These are phyloP conservation scores for Salix purpurea DNA, from an alignment of 345 rosid species.

Conservation along the genomic window DNA sequence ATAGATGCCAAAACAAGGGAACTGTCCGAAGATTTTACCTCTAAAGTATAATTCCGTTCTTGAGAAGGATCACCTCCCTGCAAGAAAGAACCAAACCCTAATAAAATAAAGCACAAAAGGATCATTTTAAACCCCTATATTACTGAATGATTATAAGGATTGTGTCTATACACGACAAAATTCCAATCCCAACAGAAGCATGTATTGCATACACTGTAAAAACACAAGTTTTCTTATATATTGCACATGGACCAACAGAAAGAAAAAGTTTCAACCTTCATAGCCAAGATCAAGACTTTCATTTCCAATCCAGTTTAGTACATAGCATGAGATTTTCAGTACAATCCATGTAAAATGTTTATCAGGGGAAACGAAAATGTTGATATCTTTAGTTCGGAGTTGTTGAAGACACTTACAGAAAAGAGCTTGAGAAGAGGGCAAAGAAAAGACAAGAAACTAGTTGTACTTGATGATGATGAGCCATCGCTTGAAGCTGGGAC, in stretches of 20 bases:
- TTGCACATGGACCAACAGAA: not conserved
- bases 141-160: not conserved
- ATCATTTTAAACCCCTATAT: not conserved
- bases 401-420: slow-evolving; percentile 38
- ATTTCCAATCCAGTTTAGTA: not conserved
- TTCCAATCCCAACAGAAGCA: too few species aligned
- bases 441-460: slow-evolving; percentile 69
- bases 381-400: not conserved
- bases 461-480: slow-evolving; percentile 11
- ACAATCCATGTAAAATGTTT: not conserved
- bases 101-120: not conserved
- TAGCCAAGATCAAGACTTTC: not conserved
- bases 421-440: slow-evolving; percentile 77
- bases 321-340: not conserved
- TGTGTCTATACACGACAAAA: too few species aligned
- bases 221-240: too few species aligned
- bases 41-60: slow-evolving; percentile 52
- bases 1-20: not conserved
- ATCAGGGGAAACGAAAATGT: not conserved
- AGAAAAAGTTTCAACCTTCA: not conserved
- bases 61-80: slow-evolving; percentile 79
- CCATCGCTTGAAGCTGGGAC: not conserved
- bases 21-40: slow-evolving; percentile 37
- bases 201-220: too few species aligned
- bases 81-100: slow-evolving; percentile 11